These are phyloP conservation scores for Pythium brassicae DNA, from an alignment of 352 stramenopile genomes.

Conservation along the genomic window DNA sequence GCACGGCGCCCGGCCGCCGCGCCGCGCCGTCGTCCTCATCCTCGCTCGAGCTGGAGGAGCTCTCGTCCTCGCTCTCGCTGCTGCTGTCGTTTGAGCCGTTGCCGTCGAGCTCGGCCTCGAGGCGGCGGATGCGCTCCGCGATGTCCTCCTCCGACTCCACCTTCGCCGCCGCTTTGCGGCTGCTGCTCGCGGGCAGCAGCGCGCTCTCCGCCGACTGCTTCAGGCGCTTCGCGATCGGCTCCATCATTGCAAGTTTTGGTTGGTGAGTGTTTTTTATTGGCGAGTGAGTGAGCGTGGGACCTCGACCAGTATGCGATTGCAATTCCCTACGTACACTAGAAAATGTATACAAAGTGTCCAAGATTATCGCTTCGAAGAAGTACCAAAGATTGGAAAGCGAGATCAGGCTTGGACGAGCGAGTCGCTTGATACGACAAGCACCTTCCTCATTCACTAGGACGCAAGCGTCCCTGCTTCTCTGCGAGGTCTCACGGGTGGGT, in stretches of 20 bases:
- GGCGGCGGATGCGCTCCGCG: conserved; percentile 53
- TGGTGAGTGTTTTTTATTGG: too few relatives aligned
- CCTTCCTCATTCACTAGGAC: too few relatives aligned
- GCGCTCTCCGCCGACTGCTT: conserved; percentile 67
- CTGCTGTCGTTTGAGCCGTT: conserved; percentile 16
- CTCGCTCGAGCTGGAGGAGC: conserved; percentile 18
- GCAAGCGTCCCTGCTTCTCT: too few relatives aligned
- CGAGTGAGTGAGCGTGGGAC: too few relatives aligned
- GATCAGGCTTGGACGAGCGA: too few relatives aligned
- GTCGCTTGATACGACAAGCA: neutral
- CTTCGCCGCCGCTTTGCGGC: conserved; percentile 16
- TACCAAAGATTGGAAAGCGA: neutral
- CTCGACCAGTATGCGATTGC: too few relatives aligned
- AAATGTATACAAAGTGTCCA: neutral
- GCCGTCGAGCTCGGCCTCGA: conserved; percentile 63
- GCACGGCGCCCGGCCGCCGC: conserved; percentile 18
- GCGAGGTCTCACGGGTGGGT: neutral
- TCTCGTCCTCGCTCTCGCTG: conserved; percentile 13
- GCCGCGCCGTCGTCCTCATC: neutral
- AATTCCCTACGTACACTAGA: neutral
- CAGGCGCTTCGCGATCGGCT: conserved; percentile 83
- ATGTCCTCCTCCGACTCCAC: conserved; percentile 44
- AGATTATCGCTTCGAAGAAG: neutral
- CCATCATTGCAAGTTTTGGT: conserved; percentile 22
- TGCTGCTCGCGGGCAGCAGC: conserved; percentile 22